A percentile compares a stretch with the other conserved stretches of the same genome.
Evolutionary conservation across 108 stramenopile genomes (phyloP).

Genomic region (Fragilariopsis cylindrus): DNA sequence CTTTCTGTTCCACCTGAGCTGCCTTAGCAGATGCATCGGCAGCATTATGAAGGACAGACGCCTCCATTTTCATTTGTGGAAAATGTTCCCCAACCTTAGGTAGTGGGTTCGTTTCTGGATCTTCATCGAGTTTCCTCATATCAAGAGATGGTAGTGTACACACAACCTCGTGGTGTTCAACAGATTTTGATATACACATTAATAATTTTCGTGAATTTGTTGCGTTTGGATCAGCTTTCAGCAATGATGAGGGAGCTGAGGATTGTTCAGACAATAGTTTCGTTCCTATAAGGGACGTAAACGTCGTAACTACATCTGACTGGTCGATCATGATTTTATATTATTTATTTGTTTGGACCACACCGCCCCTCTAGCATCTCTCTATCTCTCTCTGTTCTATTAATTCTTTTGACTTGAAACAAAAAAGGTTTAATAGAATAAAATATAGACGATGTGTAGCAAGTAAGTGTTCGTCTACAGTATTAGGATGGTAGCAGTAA

Average conservation of each 20-base stretch:
- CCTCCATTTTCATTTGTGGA: constrained; percentile 30
- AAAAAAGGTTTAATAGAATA: too few species aligned
- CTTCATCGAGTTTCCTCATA: constrained; percentile 36
- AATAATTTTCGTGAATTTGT: constrained; percentile 28
- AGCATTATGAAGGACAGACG: constrained; percentile 39
- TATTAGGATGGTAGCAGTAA: too few species aligned
- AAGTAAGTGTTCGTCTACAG: too few species aligned
- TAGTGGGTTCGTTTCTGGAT: constrained; percentile 25
- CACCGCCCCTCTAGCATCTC: background rate
- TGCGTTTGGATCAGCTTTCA: constrained; percentile 6
- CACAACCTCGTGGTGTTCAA: constrained; percentile 40
- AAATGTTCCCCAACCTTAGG: constrained; percentile 44
- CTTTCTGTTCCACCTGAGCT: constrained; percentile 39
- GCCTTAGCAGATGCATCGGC: constrained; percentile 38
- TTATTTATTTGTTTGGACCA: background rate
- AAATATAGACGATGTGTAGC: too few species aligned
- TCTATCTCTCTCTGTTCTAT: too few species aligned
- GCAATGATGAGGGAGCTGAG: constrained; percentile 14
- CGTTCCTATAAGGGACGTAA: constrained; percentile 39
- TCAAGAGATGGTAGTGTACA: constrained; percentile 56
- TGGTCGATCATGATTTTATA: constrained; percentile 16
- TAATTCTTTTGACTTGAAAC: too few species aligned
- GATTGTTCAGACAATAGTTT: constrained; percentile 16
- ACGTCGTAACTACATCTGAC: constrained; percentile 37
- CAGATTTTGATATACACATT: constrained; percentile 32